Base-by-base conservation (phyloP, 2,329 filamentous ascomycete genomes). In the Trichoderma koningii region DNA sequence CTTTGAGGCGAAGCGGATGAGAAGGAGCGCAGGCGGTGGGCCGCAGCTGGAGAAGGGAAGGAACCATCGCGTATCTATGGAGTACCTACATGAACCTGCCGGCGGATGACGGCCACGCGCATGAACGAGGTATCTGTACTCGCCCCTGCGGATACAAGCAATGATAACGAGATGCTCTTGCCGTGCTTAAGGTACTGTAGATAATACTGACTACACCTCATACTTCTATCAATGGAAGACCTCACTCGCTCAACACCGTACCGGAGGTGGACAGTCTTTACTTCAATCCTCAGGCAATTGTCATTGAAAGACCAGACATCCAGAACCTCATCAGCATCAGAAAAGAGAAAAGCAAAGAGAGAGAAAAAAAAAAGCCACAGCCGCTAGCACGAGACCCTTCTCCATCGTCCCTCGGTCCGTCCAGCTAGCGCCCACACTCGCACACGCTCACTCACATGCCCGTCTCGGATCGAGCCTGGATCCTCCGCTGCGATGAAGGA, bases 41-140 rank as follows among this genome's bases (percentile, higher is more conserved):
- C 47, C 47, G 57, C 30, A 52, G 57, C 34, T 51, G 47, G 34
- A 61, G 56, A 50, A 60, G 44, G 44, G 38, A 47, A 44, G 28
- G 12, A 17, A 19, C 41, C 50, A 52, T 34, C 42, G 42, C 9
- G 17, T 53, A 53, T 52, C 51, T 53, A 38, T 38, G 28, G n/a
- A 38, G 50, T n/a, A 44, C 3, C 17, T 53, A 53, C 51, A 38
- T 38, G 50, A 19, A 53, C 28, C 21, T 42, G 34, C 21, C 34
- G 7, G 14, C 5, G 2, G 19, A 34, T 41, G 30, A 42, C 52
- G 41, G 52, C 7, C 7, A 4, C 2, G 48, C 48, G 28, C 48
- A 51, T 12, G 48, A 28, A 51, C 2, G 7, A 45, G 44, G 34
- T 38, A 38, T 9, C 9, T 3, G 30, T 30, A 30, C 7, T 3